Evolutionary conservation across 768 basidiomycete genomes (phyloP), one percentile per base, ranked within the genome.

Genomic region (Austroboletus festivus): DNA sequence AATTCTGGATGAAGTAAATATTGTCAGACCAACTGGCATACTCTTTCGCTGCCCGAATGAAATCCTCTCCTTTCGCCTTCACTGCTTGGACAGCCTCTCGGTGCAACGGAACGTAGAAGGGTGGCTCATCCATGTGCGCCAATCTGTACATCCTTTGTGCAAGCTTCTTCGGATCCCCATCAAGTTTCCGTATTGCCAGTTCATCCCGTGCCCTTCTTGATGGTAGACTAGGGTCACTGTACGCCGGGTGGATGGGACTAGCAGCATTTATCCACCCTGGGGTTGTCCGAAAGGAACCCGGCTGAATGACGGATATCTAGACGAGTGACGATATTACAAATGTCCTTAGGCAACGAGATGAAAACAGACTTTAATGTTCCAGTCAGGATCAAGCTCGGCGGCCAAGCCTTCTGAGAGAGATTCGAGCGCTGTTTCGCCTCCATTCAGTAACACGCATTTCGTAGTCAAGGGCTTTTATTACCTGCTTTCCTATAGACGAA

Each of bases 291-390:
- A 63, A 60, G 39, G 50, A 48, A 30, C 58, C 58, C 16, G 62
- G 62, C 42, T 63, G 59, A 18, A 63, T n/a, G 8, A 63, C 23
- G 30, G 58, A 61, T 44, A 63, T 57, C 62, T 63, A 20, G 39
- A 24, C n/a, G n/a, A 12, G 12, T 28, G 28, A 34, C 11, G 15
- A 10, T 19, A 34, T 53, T 22, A 38, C 11, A 21, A 31, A 21
- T 18, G 12, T 35, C 23, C 23, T 37, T 15, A 21, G 12, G 19
- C 13, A 34, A 16, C 13, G 15, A n/a, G 23, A 15, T 7, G 22
- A 15, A n/a, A 37, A 35, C 64, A n/a, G 43, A 73, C 76, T 59
- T 71, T 75, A 56, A 77, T 75, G 43, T 76, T 73, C 76, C 76
- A 78, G 19, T 24, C 59, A 11, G 76, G 75, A 38, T 76, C 73